phyloP scores from a whole-genome alignment of 495 filamentous ascomycete species.

The Daldinia caldariorum region DNA sequence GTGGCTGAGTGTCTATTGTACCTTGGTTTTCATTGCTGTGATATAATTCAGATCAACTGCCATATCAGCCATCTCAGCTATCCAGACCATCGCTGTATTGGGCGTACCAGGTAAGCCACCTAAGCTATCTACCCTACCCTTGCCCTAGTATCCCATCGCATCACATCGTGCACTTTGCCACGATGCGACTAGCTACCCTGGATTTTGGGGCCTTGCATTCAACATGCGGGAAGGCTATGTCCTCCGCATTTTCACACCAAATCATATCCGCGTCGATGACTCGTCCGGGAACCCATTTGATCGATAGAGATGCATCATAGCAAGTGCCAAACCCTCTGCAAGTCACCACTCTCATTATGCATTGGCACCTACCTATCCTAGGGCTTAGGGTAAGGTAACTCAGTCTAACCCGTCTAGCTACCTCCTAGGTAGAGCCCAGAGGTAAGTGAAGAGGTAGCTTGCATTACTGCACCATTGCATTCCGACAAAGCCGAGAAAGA shows the following conservation, averaged over 20 bases:
- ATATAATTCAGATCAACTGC: no score
- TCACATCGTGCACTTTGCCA: conserved; percentile 12
- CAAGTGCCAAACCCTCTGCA: conserved; percentile 36
- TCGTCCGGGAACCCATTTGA: conserved; percentile 34
- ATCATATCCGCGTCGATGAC: conserved; percentile 35
- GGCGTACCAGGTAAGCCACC: neutral
- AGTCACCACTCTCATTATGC: conserved; percentile 11
- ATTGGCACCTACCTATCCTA: conserved; percentile 7
- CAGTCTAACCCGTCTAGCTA: neutral
- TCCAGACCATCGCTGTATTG: no score
- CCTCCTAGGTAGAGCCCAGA: neutral
- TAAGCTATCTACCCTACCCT: neutral
- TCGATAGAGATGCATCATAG: conserved; percentile 33
- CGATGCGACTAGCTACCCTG: conserved; percentile 35
- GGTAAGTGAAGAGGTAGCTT: no score
- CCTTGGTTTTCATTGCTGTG: no score
- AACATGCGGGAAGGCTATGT: conserved; percentile 40
- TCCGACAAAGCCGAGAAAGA: conserved; percentile 2
- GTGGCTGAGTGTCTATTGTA: conserved; percentile 5
- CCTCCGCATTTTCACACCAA: conserved; percentile 39
- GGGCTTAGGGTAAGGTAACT: neutral
- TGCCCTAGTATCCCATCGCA: neutral
- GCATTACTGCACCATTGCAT: conserved; percentile 22
- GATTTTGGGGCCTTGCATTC: conserved; percentile 36
- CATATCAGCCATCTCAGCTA: no score